phyloP scores from a whole-genome alignment of 139 green algal genomes.

The Pedinophyceae sp. region DNA sequence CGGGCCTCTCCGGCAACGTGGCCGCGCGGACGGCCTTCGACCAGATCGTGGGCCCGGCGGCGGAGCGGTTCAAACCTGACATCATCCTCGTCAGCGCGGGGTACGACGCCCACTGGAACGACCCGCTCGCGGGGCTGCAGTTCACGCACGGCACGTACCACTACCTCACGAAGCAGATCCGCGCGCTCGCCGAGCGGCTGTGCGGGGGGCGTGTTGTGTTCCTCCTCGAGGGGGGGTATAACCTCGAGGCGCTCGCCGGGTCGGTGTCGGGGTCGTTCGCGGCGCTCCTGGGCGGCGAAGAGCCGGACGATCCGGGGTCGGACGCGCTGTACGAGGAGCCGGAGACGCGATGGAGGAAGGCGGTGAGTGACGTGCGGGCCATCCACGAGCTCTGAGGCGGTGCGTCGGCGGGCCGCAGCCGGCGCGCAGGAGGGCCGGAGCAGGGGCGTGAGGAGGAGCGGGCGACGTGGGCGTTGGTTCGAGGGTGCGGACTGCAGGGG shows the following conservation, averaged over 20 bases:
- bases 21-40: constrained; percentile 42
- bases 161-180: constrained; percentile 42
- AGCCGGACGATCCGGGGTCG: background rate
- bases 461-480: no score
- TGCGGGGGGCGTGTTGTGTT: constrained; percentile 22
- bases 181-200: constrained; percentile 17
- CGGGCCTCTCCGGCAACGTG: constrained; percentile 24
- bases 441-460: no score
- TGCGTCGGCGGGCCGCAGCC: no score
- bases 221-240: constrained; percentile 64
- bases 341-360: background rate
- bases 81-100: constrained; percentile 41
- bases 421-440: no score
- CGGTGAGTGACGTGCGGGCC: background rate
- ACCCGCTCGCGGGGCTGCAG: constrained; percentile 42
- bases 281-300: constrained; percentile 40
- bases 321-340: background rate
- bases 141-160: constrained; percentile 42
- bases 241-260: constrained; percentile 38
- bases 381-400: background rate
- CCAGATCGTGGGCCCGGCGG: constrained; percentile 53
- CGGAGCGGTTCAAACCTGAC: constrained; percentile 38
- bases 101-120: constrained; percentile 29
- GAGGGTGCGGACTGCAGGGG: no score
- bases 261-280: constrained; percentile 43